Base-by-base conservation (phyloP, 148 eudicot genomes). In the Cornus controversa region DNA sequence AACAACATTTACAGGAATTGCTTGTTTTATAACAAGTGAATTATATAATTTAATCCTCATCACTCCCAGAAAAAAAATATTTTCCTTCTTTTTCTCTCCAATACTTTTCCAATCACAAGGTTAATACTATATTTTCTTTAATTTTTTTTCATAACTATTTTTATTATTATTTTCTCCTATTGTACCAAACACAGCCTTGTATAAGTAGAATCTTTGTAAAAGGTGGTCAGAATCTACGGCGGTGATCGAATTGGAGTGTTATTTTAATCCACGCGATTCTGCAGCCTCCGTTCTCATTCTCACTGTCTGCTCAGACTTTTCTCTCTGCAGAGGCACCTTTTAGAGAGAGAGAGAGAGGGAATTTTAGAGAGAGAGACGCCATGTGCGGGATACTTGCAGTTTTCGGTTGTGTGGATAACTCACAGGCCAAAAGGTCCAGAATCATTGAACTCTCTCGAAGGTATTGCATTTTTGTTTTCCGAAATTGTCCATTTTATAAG, bases 371-470 rank as follows among this genome's bases (percentile, higher is more conserved):
- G n/a, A 63, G 79, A 53, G 80, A 28, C 74, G 81, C 83, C 74
- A 95, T 95, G 98, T 95, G 98, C 80, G 98, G 98, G 67, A 95
- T 95, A 71, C 94, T 95, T 0, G 98, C 97, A 2, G 97, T 93
- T 27, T 84, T 95, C 66, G 98, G 97, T n/a, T 87, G 93, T 73
- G 84, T 89, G 11, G 98, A 91, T 66, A 84, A 80, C 84, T 89
- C 97, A 40, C 97, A 90, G 64, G 82, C 88, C 54, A 93, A 87
- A 76, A 80, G 98, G 36, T 83, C 98, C 45, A 78, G 97, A 78
- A 89, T 95, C 80, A 95, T 95, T 79, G 98, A 95, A 71, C 97
- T 95, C 22, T 95, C 98, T 14, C 58, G 96, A 71, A 86, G 98
- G 97, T 94, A 29, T 10, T 1, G 16, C 24, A 4, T 24, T 16